Evolutionary conservation across 2,329 filamentous ascomycete species (phyloP), one percentile per base, ranked within the genome.

Genomic region (Venturia asperata): DNA sequence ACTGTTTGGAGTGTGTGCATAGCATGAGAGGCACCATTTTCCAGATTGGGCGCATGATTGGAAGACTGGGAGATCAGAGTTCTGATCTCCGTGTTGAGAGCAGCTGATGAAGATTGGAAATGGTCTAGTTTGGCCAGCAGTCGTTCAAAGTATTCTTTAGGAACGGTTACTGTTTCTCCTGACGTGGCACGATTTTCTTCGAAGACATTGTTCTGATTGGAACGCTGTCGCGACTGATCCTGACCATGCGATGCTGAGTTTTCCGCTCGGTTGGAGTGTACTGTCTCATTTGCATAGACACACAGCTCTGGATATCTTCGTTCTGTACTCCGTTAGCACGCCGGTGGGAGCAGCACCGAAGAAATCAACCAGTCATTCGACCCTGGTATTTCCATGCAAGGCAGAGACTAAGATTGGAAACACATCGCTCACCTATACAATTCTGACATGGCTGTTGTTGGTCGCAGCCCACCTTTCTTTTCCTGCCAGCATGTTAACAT

Each of bases 371-470:
- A 3, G 47, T 13, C 47, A 52, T 27, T 27, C n/a, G 15, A 27
- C 13, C 21, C 21, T 10, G 3, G 47, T 41, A 10, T 27, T 15
- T 27, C 11, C n/a, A 52, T 52, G 47, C 10, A 24, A 27, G 47
- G 21, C 47, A 52, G 27, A 13, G 11, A 6, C 11, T 17, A 52
- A 0, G 2, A 27, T 6, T 1, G 52, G n/a, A 34, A 34, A 30
- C 15, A 11, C 11, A n/a, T 9, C 19, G 56, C 68, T 62, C 65
- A 67, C 79, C 79, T 65, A 80, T 75, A 70, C 80, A 82, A 64
- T 79, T 81, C 68, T 79, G 79, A 70, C 80, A 82, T 13, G 80
- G 80, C 39, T 77, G 75, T 24, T 72, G 71, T 67, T 75, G 79
- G 69, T 81, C 79, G 73, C 80, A 81, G 70, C 78, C 80, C 61